Conservation (phyloP, 139 green algal genomes). For the Closterium sp. region DNA sequence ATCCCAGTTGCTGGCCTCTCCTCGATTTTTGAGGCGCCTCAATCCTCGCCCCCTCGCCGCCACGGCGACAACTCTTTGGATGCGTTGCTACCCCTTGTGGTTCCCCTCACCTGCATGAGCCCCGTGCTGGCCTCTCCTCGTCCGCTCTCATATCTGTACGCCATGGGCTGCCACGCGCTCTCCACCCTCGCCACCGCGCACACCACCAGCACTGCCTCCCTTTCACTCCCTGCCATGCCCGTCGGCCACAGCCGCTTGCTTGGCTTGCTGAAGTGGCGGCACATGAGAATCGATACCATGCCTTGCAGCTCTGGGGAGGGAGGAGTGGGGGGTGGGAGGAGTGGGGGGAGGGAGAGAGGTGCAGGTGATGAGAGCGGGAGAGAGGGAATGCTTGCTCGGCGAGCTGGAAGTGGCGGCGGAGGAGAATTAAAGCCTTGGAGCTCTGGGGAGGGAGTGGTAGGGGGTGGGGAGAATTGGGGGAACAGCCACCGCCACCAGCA, state of each 20-base stretch:
- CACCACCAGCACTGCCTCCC: background rate
- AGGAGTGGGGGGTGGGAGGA: too few species aligned
- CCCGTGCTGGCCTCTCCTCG: slow-evolving; percentile 47
- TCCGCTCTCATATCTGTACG: slow-evolving; percentile 36
- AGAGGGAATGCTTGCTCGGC: background rate
- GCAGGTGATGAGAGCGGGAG: too few species aligned
- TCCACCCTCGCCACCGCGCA: slow-evolving; percentile 33
- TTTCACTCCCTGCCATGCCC: background rate
- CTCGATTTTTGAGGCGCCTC: too few species aligned
- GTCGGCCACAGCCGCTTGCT: background rate
- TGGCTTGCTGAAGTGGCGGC: background rate
- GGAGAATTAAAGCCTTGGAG: background rate
- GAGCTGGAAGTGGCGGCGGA: background rate
- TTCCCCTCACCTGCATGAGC: slow-evolving; percentile 38
- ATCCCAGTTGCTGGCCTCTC: too few species aligned
- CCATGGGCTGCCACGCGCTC: slow-evolving; percentile 28
- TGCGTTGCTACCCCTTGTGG: too few species aligned
- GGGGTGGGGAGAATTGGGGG: too few species aligned
- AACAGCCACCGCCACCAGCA: too few species aligned
- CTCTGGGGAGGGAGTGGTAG: background rate
- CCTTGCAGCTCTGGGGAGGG: background rate
- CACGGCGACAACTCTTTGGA: too few species aligned
- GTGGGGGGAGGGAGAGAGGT: too few species aligned
- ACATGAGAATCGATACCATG: background rate
- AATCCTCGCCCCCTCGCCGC: too few species aligned